Evolutionary conservation across 768 basidiomycete genomes (phyloP).

Genomic region (Lactarius indigo): DNA sequence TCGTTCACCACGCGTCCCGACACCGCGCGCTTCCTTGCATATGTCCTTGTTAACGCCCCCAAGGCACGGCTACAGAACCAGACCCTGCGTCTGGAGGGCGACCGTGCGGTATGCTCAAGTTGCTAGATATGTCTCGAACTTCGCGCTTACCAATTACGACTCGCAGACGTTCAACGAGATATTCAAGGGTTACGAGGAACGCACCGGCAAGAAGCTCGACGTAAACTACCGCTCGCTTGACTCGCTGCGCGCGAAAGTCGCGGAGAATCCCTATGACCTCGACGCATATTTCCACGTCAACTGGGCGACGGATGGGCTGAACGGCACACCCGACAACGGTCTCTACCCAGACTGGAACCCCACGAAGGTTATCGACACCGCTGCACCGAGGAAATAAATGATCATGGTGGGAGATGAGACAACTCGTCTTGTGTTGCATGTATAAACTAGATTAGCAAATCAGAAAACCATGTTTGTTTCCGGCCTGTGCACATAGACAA

Average conservation of each 20-base stretch:
- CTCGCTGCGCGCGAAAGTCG: slow-evolving; percentile 17
- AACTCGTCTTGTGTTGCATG: not conserved
- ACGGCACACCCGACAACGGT: slow-evolving; percentile 20
- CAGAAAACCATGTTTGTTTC: not conserved
- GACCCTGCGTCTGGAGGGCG: slow-evolving; percentile 22
- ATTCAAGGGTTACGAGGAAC: slow-evolving; percentile 20
- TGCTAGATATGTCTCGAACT: not conserved
- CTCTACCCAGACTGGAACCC: slow-evolving; percentile 27
- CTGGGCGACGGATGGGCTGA: slow-evolving; percentile 15
- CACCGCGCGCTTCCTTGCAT: slow-evolving; percentile 24
- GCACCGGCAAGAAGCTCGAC: slow-evolving; percentile 22
- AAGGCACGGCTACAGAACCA: slow-evolving; percentile 18
- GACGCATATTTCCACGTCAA: slow-evolving; percentile 11
- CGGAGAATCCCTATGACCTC: slow-evolving; percentile 22
- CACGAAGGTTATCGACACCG: slow-evolving; percentile 19
- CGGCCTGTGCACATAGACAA: not conserved
- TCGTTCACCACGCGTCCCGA: slow-evolving; percentile 26
- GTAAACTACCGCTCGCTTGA: slow-evolving; percentile 15
- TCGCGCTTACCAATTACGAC: not conserved
- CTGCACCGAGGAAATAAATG: slow-evolving; percentile 3
- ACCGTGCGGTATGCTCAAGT: slow-evolving; percentile 19
- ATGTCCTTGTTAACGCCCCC: slow-evolving; percentile 25
- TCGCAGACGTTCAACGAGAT: slow-evolving; percentile 26
- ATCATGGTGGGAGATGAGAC: not conserved
- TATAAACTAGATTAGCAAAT: not conserved